These are phyloP conservation scores for Saccharomyces hybrid DNA, from an alignment of 1,139 yeast genomes.

Conservation along the genomic window DNA sequence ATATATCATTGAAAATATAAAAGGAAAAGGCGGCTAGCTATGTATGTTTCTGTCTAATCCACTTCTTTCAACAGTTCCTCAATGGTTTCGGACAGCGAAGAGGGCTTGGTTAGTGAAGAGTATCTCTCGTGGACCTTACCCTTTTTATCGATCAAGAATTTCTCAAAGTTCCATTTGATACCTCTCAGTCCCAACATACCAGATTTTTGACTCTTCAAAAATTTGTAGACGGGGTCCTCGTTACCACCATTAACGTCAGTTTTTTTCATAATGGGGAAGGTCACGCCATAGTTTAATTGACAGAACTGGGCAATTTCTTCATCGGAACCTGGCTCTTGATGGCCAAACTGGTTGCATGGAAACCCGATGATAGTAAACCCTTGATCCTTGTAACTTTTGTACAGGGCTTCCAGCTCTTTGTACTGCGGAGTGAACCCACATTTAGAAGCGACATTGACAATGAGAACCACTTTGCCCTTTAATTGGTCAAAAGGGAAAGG, in stretches of 20 bases:
- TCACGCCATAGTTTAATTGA: conserved; percentile 55
- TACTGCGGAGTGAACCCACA: conserved; percentile 50
- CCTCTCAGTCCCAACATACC: conserved; percentile 59
- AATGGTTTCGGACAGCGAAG: conserved; percentile 41
- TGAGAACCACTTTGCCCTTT: conserved; percentile 74
- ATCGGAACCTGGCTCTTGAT: conserved; percentile 69
- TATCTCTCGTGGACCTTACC: conserved; percentile 66
- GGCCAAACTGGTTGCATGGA: conserved; percentile 84
- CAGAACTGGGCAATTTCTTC: conserved; percentile 54
- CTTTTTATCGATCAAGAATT: conserved; percentile 42
- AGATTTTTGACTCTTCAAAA: conserved; percentile 52
- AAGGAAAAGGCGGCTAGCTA: background rate
- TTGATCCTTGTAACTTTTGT: conserved; percentile 58
- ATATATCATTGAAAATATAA: background rate
- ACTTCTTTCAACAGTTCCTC: conserved; percentile 34
- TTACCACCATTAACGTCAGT: conserved; percentile 74
- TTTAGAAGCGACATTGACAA: conserved; percentile 83
- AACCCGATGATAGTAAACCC: conserved; percentile 75
- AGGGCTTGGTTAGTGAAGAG: conserved; percentile 61
- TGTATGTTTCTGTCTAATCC: background rate
- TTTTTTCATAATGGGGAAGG: conserved; percentile 59
- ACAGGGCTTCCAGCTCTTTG: conserved; percentile 64
- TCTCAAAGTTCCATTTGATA: conserved; percentile 41
- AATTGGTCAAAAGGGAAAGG: conserved; percentile 53
- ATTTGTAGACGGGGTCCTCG: conserved; percentile 67